These are phyloP conservation scores for Fusarium pseudoanthophilum DNA, from an alignment of 2,329 filamentous ascomycete genomes.

Conservation along the genomic window DNA sequence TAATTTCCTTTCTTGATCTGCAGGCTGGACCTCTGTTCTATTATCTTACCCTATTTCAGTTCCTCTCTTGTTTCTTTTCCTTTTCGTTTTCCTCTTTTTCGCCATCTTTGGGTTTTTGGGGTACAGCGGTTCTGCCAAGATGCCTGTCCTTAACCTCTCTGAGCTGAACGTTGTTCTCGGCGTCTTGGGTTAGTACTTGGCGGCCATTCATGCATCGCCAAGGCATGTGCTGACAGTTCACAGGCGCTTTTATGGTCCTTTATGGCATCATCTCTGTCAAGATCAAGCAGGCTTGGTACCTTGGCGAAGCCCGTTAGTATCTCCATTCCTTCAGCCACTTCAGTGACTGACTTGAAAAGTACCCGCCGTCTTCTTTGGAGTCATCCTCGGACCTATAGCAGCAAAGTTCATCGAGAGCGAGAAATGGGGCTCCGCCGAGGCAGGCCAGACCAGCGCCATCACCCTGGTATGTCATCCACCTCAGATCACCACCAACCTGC, in stretches of 20 bases:
- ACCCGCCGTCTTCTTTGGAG: conserved; percentile 64
- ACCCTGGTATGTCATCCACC: conserved; percentile 48
- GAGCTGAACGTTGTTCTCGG: background rate
- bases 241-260: conserved; percentile 58
- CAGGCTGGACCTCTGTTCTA: background rate
- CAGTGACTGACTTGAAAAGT: conserved; percentile 50
- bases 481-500: background rate
- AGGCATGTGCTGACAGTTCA: background rate
- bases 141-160: background rate
- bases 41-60: background rate
- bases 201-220: background rate
- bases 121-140: background rate
- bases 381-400: conserved; percentile 63
- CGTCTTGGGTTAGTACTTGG: background rate
- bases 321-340: background rate
- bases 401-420: conserved; percentile 63
- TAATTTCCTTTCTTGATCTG: background rate
- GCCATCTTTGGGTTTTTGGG: background rate
- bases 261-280: conserved; percentile 63
- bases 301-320: conserved; percentile 63
- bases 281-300: conserved; percentile 63
- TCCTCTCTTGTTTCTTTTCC: background rate
- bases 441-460: conserved; percentile 51
- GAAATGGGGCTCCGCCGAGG: conserved; percentile 34
- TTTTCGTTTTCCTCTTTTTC: background rate